phyloP scores from a whole-genome alignment of 306 rosid genomes.

The Ammopiptanthus mongolicus region DNA sequence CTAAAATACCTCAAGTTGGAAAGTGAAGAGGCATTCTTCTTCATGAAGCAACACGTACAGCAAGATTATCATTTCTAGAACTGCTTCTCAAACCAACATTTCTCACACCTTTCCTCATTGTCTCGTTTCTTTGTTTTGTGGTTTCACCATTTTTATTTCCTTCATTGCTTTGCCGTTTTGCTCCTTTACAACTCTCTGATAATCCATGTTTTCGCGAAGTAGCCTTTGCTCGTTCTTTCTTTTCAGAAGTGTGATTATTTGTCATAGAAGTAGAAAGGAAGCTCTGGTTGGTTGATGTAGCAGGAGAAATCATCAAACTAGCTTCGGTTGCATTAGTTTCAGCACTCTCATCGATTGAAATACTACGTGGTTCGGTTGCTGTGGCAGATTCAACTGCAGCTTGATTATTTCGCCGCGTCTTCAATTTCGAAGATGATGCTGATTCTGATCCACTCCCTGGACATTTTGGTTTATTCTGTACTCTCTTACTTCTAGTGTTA shows the following conservation, averaged over 20 bases:
- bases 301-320: slow-evolving; percentile 25
- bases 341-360: slow-evolving; percentile 12
- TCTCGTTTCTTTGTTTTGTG: slow-evolving; percentile 26
- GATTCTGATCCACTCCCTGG: slow-evolving; percentile 21
- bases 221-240: slow-evolving; percentile 31
- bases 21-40: neutral
- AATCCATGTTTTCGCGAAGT: slow-evolving; percentile 17
- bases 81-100: slow-evolving; percentile 30
- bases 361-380: neutral
- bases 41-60: slow-evolving; percentile 54
- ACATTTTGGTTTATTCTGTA: slow-evolving; percentile 29
- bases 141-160: slow-evolving; percentile 30
- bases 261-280: neutral
- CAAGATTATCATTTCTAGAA: slow-evolving; percentile 38
- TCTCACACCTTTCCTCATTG: slow-evolving; percentile 21
- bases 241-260: slow-evolving; percentile 5
- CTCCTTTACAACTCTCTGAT: slow-evolving; percentile 26
- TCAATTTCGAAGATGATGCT: slow-evolving; percentile 24
- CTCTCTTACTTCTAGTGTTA: slow-evolving; percentile 28
- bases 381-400: slow-evolving; percentile 12
- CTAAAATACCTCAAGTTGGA: neutral
- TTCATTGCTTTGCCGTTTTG: slow-evolving; percentile 17
- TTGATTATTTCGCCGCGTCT: slow-evolving; percentile 30
- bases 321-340: slow-evolving; percentile 20
- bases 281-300: slow-evolving; percentile 18